These are phyloP conservation scores for Solanum tacnaense DNA, from an alignment of 257 asterid genomes.

Conservation along the genomic window DNA sequence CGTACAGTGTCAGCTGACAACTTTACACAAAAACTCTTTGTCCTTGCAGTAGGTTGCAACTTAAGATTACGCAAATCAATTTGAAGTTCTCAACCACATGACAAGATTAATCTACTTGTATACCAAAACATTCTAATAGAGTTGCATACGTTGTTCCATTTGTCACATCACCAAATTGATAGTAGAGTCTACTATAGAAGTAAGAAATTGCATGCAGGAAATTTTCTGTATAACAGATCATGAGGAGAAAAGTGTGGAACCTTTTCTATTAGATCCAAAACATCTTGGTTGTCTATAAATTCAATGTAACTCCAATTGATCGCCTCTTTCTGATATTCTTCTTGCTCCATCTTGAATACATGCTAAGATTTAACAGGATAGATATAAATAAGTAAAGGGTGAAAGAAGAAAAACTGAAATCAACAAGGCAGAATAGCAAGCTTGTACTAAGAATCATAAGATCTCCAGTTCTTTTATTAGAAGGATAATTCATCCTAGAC, in stretches of 20 bases:
- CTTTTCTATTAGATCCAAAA: constrained; percentile 95
- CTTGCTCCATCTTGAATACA: constrained; percentile 99
- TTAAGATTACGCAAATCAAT: neutral
- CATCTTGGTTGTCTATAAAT: constrained; percentile 99
- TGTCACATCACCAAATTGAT: neutral
- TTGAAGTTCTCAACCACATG: neutral
- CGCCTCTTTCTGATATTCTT: constrained; percentile 85
- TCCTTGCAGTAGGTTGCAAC: neutral
- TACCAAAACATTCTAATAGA: neutral
- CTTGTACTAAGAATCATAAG: constrained; percentile 7
- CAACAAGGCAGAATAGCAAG: constrained; percentile 3
- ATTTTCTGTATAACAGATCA: neutral
- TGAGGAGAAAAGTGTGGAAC: constrained; percentile 17
- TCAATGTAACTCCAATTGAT: constrained; percentile 98
- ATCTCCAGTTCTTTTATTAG: neutral
- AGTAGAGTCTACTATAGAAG: neutral
- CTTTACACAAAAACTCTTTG: neutral
- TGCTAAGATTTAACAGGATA: constrained; percentile 46
- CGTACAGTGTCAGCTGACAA: neutral
- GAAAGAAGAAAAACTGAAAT: neutral
- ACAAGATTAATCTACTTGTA: neutral
- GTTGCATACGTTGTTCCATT: neutral
- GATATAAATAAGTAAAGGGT: constrained; percentile 3
- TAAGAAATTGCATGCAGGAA: neutral
- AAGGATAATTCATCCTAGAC: neutral